Base-by-base conservation (phyloP, 805 yeast species). In the Wickerhamiella kazuoi region DNA sequence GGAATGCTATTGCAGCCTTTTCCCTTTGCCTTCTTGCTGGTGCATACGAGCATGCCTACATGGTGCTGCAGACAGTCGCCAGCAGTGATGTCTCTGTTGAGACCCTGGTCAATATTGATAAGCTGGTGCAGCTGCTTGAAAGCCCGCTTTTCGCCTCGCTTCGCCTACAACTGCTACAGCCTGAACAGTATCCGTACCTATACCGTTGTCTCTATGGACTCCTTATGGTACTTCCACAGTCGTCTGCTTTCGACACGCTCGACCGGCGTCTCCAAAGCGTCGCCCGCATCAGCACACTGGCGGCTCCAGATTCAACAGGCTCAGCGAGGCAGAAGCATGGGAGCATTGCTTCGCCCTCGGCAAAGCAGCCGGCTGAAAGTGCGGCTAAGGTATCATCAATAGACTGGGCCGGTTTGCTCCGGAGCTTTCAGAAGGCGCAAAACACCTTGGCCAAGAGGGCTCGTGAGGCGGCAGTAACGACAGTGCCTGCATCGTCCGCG, bases 161-260 rank as follows among this genome's bases (percentile, higher is more conserved):
- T 46, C 69, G 98, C 42, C 62, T 90, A 40, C 95, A 87, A 57
- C 62, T 90, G n/a, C 62, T 90, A 35, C 93, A 82, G 51, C 95
- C 95, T 1, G 81, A 76, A 36, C 72, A 69, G 45, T 69, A 79
- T 53, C 93, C 93, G 1, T 79, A 69, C 50, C 61, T 90, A 26
- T 81, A 78, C 65, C 82, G 83, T 53, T 80, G 94, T 39, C 67
- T 90, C 23, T 90, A 83, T 55, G 98, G 97, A 1, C 69, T 90
- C 23, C 63, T 90, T 43, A 90, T 90, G 98, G 67, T 90, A 4
- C 59, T 90, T 37, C 98, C 98, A 0, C 98, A 90, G 55, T 82
- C 95, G 0, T 70, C 81, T 11, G 94, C 97, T 0, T 90, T 82
- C 54, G 74, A 70, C n/a, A 73, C 80, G 0, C 64, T 90, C 46